These are phyloP conservation scores for Botrytis deweyae DNA, from an alignment of 2,329 filamentous ascomycete genomes.

Conservation along the genomic window DNA sequence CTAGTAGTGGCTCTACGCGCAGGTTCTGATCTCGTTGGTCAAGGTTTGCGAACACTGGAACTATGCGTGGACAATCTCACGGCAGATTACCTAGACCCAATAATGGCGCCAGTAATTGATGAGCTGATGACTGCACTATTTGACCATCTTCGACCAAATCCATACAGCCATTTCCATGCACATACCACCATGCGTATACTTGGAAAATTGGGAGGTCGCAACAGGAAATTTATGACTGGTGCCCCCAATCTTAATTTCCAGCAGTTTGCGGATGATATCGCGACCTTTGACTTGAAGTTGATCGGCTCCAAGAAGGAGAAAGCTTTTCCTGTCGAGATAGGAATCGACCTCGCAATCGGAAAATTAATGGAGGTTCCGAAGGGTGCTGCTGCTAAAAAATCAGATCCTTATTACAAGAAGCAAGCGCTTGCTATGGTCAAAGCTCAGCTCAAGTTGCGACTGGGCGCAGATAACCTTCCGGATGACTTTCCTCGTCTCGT, in stretches of 20 bases:
- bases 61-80: constrained; percentile 98
- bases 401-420: constrained; percentile 84
- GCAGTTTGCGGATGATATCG: constrained; percentile 80
- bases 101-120: constrained; percentile 98
- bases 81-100: constrained; percentile 94
- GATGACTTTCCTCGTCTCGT: constrained; percentile 85
- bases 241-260: constrained; percentile 82
- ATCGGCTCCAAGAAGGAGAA: constrained; percentile 87
- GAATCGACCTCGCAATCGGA: constrained; percentile 83
- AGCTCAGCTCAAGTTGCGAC: constrained; percentile 83
- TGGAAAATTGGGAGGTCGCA: constrained; percentile 92
- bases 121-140: constrained; percentile 97
- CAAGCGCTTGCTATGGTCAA: constrained; percentile 87
- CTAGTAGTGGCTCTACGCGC: constrained; percentile 92
- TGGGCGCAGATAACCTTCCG: constrained; percentile 82
- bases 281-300: constrained; percentile 84
- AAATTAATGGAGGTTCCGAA: constrained; percentile 83
- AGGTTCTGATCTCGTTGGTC: constrained; percentile 89
- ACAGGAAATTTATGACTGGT: constrained; percentile 91
- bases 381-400: constrained; percentile 50
- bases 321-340: constrained; percentile 81
- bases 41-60: constrained; percentile 89
- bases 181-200: constrained; percentile 98
- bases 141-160: constrained; percentile 89
- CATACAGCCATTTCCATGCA: constrained; percentile 95